Evolutionary conservation across 345 rosid species (phyloP), one percentile per base, ranked within the genome.

Genomic region (Aegle marmelos): DNA sequence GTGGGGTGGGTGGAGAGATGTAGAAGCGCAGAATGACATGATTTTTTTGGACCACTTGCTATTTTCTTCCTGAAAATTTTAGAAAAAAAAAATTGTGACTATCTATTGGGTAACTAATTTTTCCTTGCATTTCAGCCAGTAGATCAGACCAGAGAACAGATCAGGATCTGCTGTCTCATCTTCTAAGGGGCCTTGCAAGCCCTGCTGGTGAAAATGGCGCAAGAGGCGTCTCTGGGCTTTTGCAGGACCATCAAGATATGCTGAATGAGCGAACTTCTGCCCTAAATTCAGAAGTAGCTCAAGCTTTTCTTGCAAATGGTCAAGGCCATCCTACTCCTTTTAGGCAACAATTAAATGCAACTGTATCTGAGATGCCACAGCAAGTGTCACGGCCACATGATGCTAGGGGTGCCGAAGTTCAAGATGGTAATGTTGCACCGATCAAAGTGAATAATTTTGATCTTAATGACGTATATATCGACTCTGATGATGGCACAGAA

Each of bases 361-460:
- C 85, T 74, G 79, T 76, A 39, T 83, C 85, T 37, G 85, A 82
- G 59, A 78, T 86, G 57, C 86, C 80, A 9, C 88, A 78, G 81
- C 91, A 85, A 83, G 92, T 70, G 71, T 72, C 80, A 57, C 75
- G 27, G 73, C 64, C 77, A 34, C 73, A 75, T 80, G 83, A 74
- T 66, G 76, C 78, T 56, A 72, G 79, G 74, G 86, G 77, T 80
- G 79, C 86, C 58, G 83, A 87, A 78, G 85, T 83, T 27, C 81
- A 72, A 83, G 86, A 89, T 80, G 82, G 83, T 74, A 70, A 85
- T 67, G 85, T 78, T 6, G 88, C 88, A 59, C 89, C 75, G 77
- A 83, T 73, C 74, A 94, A 90, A 86, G 80, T 89, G 84, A 97
- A 90, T 85, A 93, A 88, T 82, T 97, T 97, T 82, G 99, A 97